A percentile compares a stretch with the other conserved stretches of the same genome.
phyloP scores from a whole-genome alignment of 164 flowering plant genomes.

The Echeveria elegans region DNA sequence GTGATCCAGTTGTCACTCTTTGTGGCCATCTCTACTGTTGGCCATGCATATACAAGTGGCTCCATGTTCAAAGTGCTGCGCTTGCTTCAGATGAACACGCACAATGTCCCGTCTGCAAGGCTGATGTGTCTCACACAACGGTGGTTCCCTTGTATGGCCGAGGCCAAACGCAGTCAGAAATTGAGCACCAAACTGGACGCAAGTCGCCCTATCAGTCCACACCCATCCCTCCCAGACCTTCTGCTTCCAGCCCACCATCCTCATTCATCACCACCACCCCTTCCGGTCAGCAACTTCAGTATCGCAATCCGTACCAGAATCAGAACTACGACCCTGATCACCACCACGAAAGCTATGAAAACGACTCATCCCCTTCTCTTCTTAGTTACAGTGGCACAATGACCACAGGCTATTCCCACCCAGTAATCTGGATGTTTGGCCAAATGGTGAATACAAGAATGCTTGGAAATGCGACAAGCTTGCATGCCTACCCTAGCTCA shows the following conservation, averaged over 20 bases:
- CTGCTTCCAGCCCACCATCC: constrained; percentile 21
- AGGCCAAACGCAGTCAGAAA: constrained; percentile 24
- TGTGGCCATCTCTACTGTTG: constrained; percentile 72
- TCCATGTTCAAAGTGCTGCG: constrained; percentile 34
- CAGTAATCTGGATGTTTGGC: constrained; percentile 34
- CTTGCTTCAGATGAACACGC: constrained; percentile 34
- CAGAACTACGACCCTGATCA: constrained; percentile 13
- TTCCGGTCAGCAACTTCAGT: constrained; percentile 23
- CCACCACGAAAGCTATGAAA: not conserved
- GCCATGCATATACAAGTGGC: constrained; percentile 71
- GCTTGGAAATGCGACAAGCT: constrained; percentile 36
- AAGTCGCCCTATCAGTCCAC: constrained; percentile 13
- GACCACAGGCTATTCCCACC: constrained; percentile 15
- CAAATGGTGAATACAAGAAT: constrained; percentile 47
- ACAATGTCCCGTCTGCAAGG: constrained; percentile 60
- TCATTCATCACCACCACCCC: constrained; percentile 9
- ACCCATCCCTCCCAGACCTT: constrained; percentile 39
- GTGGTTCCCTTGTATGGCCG: constrained; percentile 56
- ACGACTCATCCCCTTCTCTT: constrained; percentile 17
- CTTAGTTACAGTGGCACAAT: constrained; percentile 13
- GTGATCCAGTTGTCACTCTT: constrained; percentile 57
- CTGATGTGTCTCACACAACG: constrained; percentile 37
- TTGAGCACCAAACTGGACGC: constrained; percentile 16
- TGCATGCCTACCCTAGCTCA: constrained; percentile 35
- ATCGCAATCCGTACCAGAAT: constrained; percentile 26